These are phyloP conservation scores for Pyrus pyrifolia DNA, from an alignment of 306 rosid genomes.

Conservation along the genomic window DNA sequence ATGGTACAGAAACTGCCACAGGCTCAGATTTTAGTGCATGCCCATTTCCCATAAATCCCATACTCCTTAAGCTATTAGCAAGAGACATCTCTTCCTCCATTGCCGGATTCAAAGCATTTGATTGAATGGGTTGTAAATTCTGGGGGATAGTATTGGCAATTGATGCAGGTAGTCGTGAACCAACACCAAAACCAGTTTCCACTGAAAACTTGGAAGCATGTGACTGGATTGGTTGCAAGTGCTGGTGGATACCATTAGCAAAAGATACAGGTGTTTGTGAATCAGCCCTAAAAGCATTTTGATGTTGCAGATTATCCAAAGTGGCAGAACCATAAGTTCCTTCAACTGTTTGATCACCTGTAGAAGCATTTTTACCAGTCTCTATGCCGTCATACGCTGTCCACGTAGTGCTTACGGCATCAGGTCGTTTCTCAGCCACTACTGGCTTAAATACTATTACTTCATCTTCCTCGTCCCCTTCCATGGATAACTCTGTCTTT, in stretches of 20 bases:
- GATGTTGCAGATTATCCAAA: constrained; percentile 31
- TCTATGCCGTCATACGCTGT: constrained; percentile 32
- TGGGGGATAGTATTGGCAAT: constrained; percentile 36
- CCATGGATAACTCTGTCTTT: constrained; percentile 37
- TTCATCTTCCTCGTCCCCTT: constrained; percentile 89
- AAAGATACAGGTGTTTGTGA: constrained; percentile 26
- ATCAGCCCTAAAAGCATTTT: constrained; percentile 28
- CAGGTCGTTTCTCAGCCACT: constrained; percentile 58
- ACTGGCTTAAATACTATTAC: constrained; percentile 90
- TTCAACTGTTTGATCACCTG: constrained; percentile 31
- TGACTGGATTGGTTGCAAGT: constrained; percentile 36
- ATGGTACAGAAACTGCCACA: constrained; percentile 36
- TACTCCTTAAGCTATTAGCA: constrained; percentile 46
- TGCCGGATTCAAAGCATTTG: constrained; percentile 45
- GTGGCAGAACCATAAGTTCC: constrained; percentile 21
- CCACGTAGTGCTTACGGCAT: constrained; percentile 30
- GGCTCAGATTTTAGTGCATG: constrained; percentile 40
- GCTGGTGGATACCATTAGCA: constrained; percentile 31
- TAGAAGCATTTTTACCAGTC: constrained; percentile 33
- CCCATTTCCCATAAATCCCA: constrained; percentile 67
- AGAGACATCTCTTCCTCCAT: constrained; percentile 47
- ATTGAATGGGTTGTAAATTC: constrained; percentile 42
- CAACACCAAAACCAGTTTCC: constrained; percentile 10
- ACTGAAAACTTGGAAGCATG: constrained; percentile 39
- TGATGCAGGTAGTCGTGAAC: constrained; percentile 35